Conservation (phyloP, 106 monocot genomes). For the Vanilla planifolia region DNA sequence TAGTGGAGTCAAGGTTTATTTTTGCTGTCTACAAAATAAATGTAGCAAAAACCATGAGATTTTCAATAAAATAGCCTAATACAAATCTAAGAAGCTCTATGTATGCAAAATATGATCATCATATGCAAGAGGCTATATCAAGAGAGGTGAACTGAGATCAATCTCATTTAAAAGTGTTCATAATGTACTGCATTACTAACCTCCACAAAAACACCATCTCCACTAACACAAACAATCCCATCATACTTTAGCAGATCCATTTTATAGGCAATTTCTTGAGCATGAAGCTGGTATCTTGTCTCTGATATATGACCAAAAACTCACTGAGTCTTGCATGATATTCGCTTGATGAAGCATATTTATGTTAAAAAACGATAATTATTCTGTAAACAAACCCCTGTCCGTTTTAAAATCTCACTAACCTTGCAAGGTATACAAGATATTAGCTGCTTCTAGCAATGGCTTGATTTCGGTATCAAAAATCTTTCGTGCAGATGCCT, state of each 20-base stretch:
- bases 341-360: neutral
- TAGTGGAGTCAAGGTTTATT: no score
- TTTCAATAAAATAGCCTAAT: no score
- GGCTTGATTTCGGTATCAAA: constrained; percentile 62
- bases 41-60: no score
- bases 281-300: constrained; percentile 35
- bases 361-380: neutral
- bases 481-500: constrained; percentile 43
- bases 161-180: neutral
- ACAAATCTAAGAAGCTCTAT: neutral
- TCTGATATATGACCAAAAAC: constrained; percentile 21
- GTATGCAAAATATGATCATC: neutral
- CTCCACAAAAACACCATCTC: constrained; percentile 61
- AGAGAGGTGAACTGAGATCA: neutral
- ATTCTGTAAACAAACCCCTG: neutral
- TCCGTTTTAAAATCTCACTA: constrained; percentile 5
- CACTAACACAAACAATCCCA: constrained; percentile 54
- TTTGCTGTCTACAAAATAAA: no score
- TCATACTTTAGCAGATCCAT: constrained; percentile 45
- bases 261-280: constrained; percentile 39
- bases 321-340: neutral
- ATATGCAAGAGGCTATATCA: constrained; percentile 3
- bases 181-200: constrained; percentile 17
- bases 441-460: constrained; percentile 58
- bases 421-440: constrained; percentile 76